A percentile compares a stretch with the other conserved stretches of the same genome.
phyloP scores from a whole-genome alignment of 2,329 filamentous ascomycete genomes.

The Aureobasidium subglaciale region DNA sequence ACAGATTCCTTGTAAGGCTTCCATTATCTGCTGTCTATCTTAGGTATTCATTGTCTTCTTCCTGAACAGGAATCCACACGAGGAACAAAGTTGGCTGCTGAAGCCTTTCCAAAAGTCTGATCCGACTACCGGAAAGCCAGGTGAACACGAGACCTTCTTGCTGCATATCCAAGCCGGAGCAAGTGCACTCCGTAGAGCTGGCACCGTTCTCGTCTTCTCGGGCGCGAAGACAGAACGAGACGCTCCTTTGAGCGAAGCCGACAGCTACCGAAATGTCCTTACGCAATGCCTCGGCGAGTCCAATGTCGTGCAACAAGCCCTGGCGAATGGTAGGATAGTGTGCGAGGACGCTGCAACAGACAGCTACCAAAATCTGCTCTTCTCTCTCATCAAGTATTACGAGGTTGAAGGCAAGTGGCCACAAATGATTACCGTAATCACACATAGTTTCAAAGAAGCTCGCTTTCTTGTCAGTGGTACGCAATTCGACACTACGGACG shows the following conservation, averaged over 20 bases:
- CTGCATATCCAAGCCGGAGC: constrained; percentile 64
- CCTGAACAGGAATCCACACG: constrained; percentile 22
- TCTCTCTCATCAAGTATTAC: constrained; percentile 57
- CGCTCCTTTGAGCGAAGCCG: constrained; percentile 27
- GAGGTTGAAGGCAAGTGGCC: constrained; percentile 35
- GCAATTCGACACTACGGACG: too few relatives aligned
- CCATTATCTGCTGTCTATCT: neutral
- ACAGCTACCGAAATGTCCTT: constrained; percentile 22
- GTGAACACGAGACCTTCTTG: constrained; percentile 74
- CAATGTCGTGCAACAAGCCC: constrained; percentile 19
- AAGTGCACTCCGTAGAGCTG: constrained; percentile 38
- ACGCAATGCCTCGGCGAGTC: neutral
- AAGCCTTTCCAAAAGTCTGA: constrained; percentile 60
- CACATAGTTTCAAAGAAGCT: constrained; percentile 41
- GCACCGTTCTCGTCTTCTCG: constrained; percentile 60
- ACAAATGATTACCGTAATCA: constrained; percentile 35
- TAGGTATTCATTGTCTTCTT: neutral
- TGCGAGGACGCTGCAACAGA: constrained; percentile 70
- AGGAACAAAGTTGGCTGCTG: constrained; percentile 54
- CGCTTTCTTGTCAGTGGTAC: constrained; percentile 30
- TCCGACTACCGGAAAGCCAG: constrained; percentile 37
- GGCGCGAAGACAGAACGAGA: constrained; percentile 47
- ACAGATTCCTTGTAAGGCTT: constrained; percentile 3
- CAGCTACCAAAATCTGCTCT: constrained; percentile 78
- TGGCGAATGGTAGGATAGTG: constrained; percentile 33